phyloP scores from a whole-genome alignment of 305 asterid genomes.

The Andrographis paniculata region DNA sequence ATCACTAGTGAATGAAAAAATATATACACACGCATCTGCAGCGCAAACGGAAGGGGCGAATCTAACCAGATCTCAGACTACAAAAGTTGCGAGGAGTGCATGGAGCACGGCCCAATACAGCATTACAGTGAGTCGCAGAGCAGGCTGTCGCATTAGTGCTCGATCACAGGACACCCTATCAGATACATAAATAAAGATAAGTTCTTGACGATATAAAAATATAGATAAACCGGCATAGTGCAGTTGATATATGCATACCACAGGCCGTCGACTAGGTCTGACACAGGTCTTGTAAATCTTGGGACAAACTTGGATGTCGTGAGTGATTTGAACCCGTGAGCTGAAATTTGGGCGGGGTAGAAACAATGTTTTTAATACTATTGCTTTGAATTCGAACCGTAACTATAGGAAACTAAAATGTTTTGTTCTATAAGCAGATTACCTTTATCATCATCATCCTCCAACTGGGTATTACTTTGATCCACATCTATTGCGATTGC shows the following conservation, averaged over 20 bases:
- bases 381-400: constrained; percentile 15
- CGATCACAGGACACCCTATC: constrained; percentile 98
- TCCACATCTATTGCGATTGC: constrained; percentile 85
- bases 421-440: constrained; percentile 16
- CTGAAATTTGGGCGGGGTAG: constrained; percentile 33
- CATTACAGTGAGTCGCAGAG: constrained; percentile 80
- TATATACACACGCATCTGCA: too few species aligned
- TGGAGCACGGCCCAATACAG: constrained; percentile 88
- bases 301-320: constrained; percentile 89
- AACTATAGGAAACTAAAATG: constrained; percentile 3
- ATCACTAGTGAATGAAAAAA: too few species aligned
- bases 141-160: constrained; percentile 92
- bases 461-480: constrained; percentile 43
- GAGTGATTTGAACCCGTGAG: constrained; percentile 98
- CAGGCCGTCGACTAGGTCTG: constrained; percentile 84
- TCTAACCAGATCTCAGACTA: constrained; percentile 51
- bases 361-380: constrained; percentile 15
- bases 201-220: constrained; percentile 1
- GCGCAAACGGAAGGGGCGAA: constrained; percentile 4
- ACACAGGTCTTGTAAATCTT: constrained; percentile 81
- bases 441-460: constrained; percentile 94
- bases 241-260: constrained; percentile 54
- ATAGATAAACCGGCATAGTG: neutral
- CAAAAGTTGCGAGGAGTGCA: constrained; percentile 66
- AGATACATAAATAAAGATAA: constrained; percentile 9